A percentile compares a stretch with the other conserved stretches of the same genome.
These are phyloP conservation scores for Melanogaster broomeanus DNA, from an alignment of 768 basidiomycete genomes.

Conservation along the genomic window DNA sequence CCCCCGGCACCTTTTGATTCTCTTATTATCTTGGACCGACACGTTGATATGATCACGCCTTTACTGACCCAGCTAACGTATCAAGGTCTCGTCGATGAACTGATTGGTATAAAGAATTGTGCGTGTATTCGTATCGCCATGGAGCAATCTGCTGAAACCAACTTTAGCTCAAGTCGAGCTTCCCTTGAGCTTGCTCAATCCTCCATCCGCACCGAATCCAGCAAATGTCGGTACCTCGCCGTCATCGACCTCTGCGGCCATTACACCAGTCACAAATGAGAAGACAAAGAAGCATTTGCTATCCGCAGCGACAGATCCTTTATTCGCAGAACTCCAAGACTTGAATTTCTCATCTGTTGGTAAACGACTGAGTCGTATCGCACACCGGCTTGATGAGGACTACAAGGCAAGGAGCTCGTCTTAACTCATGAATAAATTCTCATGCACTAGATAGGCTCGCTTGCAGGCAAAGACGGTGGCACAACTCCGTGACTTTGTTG, in stretches of 20 bases:
- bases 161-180: constrained; percentile 73
- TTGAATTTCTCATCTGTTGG: constrained; percentile 92
- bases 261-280: constrained; percentile 63
- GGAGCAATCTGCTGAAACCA: neutral
- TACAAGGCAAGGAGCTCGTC: constrained; percentile 64
- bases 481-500: constrained; percentile 93
- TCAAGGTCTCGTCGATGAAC: constrained; percentile 92
- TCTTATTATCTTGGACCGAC: constrained; percentile 86
- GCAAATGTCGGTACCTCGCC: constrained; percentile 43
- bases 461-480: constrained; percentile 88
- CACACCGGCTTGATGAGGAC: constrained; percentile 85
- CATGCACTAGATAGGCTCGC: constrained; percentile 53
- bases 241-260: constrained; percentile 40
- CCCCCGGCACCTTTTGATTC: constrained; percentile 74
- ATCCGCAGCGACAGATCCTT: constrained; percentile 72
- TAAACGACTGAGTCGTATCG: constrained; percentile 74
- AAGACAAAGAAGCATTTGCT: constrained; percentile 90
- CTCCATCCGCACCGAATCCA: constrained; percentile 48
- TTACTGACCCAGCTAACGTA: constrained; percentile 95
- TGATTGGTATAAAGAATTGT: constrained; percentile 90
- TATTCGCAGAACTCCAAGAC: constrained; percentile 84
- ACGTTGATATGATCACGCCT: constrained; percentile 94
- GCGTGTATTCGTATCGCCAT: constrained; percentile 25
- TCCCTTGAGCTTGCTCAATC: constrained; percentile 67
- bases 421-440: constrained; percentile 2